Evolutionary conservation across 1,284 basidiomycete species (phyloP).

Genomic region (Leccinum subrobustum): DNA sequence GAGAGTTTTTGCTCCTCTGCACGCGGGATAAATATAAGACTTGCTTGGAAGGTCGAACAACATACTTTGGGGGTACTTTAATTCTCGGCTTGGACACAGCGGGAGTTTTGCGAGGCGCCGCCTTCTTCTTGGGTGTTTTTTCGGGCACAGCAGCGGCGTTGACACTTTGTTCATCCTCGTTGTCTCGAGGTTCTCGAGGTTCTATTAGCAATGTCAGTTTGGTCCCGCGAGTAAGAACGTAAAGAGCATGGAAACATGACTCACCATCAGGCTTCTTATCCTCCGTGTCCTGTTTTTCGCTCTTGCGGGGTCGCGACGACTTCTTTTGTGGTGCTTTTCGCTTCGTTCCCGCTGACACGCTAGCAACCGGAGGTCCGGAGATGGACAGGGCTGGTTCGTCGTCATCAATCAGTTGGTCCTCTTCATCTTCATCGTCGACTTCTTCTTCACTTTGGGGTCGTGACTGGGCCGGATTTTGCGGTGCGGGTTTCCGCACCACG

Average conservation of each 20-base stretch:
- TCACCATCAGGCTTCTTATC: constrained; percentile 34
- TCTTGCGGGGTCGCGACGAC: constrained; percentile 50
- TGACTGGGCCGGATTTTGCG: constrained; percentile 21
- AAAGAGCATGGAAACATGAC: constrained; percentile 15
- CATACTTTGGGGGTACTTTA: constrained; percentile 43
- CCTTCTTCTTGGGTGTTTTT: constrained; percentile 40
- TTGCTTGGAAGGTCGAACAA: constrained; percentile 1
- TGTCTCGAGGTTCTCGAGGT: constrained; percentile 29
- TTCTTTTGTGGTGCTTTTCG: constrained; percentile 47
- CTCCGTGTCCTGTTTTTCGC: constrained; percentile 37
- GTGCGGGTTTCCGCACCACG: constrained; percentile 23
- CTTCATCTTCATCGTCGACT: constrained; percentile 67
- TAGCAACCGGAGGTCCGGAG: constrained; percentile 32
- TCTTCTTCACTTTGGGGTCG: constrained; percentile 35
- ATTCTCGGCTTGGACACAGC: constrained; percentile 36
- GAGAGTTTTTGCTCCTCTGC: constrained; percentile 23
- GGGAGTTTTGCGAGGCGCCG: constrained; percentile 37
- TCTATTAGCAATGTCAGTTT: constrained; percentile 29
- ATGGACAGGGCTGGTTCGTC: constrained; percentile 38
- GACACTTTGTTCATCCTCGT: constrained; percentile 26
- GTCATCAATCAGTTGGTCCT: constrained; percentile 76
- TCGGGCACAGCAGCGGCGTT: constrained; percentile 20
- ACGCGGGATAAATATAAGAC: not conserved
- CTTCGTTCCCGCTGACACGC: constrained; percentile 35
- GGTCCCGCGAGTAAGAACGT: constrained; percentile 15